Base-by-base conservation (phyloP, 2,329 filamentous ascomycete genomes). In the Colletotrichum euphorbiae region DNA sequence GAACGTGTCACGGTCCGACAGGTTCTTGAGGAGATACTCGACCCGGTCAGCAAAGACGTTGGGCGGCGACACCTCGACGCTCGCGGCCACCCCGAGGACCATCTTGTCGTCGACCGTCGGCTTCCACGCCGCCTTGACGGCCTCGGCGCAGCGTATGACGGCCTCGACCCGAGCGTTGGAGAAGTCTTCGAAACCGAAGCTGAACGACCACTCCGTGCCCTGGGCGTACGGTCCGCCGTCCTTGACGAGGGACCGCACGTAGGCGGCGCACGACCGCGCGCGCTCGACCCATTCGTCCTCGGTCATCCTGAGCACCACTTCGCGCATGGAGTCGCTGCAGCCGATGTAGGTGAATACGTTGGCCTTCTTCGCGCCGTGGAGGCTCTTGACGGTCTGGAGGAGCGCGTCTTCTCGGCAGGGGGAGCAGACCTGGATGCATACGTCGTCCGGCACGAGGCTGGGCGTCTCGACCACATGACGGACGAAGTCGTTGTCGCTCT, bases 1-100 rank as follows among this genome's bases (percentile, higher is more conserved):
- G 59, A 97, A 87, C 82, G 93, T 96, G 74, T 97, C 91, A 60
- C 94, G 86, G 79, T 97, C 92, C 0, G 87, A 86, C 76, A 98
- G 94, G 77, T 94, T 86, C 56, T 86, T 88, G 83, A 93, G 97
- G 80, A 98, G 98, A 82, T 93, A 97, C 79, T 99, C 96, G 70
- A 99, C 93, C 81, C 97, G 92, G 77, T 99, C 96, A 56, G 96
- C 96, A 78, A 95, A 99, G 54, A 98, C 88, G 77, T 98, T 98
- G 33, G 94, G 94, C 1, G 95, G 97, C 1, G 93, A 83, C 89
- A 97, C 90, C 81, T 98, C 96, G 36, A 98, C 95, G 0, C 95
- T 98, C 1, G 95, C 95, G 1, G 96, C 94, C 56, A 99, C 86
- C 81, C 98, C 98, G 85, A 99, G 95, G 77, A 98, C 97, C 78